A percentile compares a stretch with the other conserved stretches of the same genome.
Conservation (phyloP, 768 basidiomycete genomes). For the Lactifluus pinguis region DNA sequence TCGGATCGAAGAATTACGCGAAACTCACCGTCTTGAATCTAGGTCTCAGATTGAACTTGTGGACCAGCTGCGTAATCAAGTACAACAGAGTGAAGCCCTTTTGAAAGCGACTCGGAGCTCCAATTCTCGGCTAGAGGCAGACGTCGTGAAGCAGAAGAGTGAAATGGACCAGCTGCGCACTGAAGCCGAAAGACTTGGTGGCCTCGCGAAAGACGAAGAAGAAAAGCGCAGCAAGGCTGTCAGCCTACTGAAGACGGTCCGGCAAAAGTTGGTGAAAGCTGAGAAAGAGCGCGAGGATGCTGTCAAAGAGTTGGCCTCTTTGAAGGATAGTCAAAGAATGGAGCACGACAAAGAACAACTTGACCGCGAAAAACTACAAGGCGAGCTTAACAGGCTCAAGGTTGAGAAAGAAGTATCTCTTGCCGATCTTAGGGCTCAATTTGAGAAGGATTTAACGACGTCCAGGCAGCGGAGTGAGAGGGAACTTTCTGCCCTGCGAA, state of each 20-base stretch:
- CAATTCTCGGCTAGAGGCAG: conserved; percentile 40
- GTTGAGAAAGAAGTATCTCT: conserved; percentile 56
- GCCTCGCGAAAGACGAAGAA: conserved; percentile 81
- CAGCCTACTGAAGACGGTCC: conserved; percentile 85
- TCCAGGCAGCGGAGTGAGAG: conserved; percentile 64
- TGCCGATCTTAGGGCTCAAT: conserved; percentile 51
- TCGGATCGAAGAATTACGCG: conserved; percentile 74
- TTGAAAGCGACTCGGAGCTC: conserved; percentile 49
- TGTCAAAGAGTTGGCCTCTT: conserved; percentile 46
- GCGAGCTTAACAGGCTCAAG: conserved; percentile 54
- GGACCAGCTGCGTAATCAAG: conserved; percentile 56
- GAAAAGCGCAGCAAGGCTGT: conserved; percentile 96
- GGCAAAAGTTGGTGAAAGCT: conserved; percentile 92
- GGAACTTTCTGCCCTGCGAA: conserved; percentile 54
- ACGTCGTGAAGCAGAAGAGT: conserved; percentile 38
- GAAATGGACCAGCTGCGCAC: conserved; percentile 51
- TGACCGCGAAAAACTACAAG: conserved; percentile 46
- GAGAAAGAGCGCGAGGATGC: conserved; percentile 90
- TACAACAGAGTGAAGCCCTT: conserved; percentile 62
- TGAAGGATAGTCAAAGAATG: conserved; percentile 44
- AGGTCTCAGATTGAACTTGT: conserved; percentile 71
- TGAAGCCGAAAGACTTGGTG: conserved; percentile 55
- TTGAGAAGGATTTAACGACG: conserved; percentile 58
- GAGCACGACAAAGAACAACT: conserved; percentile 35
- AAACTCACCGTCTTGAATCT: conserved; percentile 73